Percentiles rank a stretch among this genome's conserved stretches.
phyloP scores from a whole-genome alignment of 164 flowering plant species.

The Macadamia tetraphylla region DNA sequence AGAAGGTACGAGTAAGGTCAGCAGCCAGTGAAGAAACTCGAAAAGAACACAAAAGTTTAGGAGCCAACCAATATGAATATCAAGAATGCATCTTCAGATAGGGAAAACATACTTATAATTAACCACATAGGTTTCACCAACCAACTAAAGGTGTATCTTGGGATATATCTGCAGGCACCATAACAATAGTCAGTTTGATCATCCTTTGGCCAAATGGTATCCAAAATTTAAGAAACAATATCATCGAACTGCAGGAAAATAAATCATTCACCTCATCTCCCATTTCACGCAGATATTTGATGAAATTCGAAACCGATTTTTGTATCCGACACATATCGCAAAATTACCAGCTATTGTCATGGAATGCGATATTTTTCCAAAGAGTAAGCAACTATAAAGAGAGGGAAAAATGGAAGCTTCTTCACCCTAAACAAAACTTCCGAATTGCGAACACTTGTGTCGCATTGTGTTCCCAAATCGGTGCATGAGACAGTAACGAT shows the following conservation, averaged over 20 bases:
- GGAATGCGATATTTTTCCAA: background rate
- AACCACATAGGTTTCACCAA: too few relatives aligned
- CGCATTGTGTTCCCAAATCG: too few relatives aligned
- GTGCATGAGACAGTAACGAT: too few relatives aligned
- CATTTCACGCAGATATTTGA: constrained; percentile 89
- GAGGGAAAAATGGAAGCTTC: constrained; percentile 2
- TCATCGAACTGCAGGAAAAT: background rate
- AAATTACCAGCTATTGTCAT: constrained; percentile 4
- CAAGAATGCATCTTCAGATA: background rate
- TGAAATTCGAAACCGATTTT: constrained; percentile 93
- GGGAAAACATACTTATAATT: constrained; percentile 65
- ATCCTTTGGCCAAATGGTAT: background rate
- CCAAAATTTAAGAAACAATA: background rate
- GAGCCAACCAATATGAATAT: constrained; percentile 5
- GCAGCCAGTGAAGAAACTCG: constrained; percentile 97
- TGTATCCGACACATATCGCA: constrained; percentile 98
- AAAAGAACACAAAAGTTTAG: constrained; percentile 6
- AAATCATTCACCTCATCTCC: constrained; percentile 82
- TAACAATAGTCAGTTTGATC: background rate
- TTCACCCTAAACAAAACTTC: background rate
- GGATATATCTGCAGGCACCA: constrained; percentile 69
- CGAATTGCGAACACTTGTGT: background rate
- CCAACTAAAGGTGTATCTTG: too few relatives aligned
- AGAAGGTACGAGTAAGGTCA: constrained; percentile 95
- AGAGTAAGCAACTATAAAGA: background rate